Evolutionary conservation across 108 stramenopile species (phyloP).

Genomic region (Schizochytrium sp.): DNA sequence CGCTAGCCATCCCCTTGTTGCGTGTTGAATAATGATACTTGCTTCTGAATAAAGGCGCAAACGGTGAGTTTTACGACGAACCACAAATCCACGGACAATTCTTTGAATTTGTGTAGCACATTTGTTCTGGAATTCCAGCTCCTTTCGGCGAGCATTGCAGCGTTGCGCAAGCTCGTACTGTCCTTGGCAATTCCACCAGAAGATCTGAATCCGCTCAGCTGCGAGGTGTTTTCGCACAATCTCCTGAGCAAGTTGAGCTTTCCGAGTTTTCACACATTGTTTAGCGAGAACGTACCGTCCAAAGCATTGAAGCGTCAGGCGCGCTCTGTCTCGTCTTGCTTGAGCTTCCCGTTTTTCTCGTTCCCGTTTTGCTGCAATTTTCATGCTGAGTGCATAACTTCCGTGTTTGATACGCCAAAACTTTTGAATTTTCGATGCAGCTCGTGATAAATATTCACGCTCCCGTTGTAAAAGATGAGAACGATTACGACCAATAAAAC

Average conservation of each 20-base stretch:
- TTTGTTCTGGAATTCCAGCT: not conserved
- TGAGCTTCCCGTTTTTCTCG: not conserved
- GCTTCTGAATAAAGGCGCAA: not conserved
- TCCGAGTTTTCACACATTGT: too few species aligned
- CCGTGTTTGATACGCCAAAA: constrained; percentile 10
- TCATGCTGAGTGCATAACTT: constrained; percentile 16
- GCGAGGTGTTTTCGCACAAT: not conserved
- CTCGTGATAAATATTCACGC: not conserved
- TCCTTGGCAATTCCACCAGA: constrained; percentile 37
- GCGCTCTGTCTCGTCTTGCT: not conserved
- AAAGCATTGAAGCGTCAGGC: not conserved
- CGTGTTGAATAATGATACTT: not conserved
- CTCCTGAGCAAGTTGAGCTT: not conserved
- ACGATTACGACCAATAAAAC: not conserved
- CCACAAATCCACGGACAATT: not conserved
- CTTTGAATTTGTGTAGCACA: constrained; percentile 10
- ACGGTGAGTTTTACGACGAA: not conserved
- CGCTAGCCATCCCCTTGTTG: not conserved
- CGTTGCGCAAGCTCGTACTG: constrained; percentile 15
- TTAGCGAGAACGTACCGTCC: not conserved
- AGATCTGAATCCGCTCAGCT: constrained; percentile 39
- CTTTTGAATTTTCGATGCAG: constrained; percentile 23
- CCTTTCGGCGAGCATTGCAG: not conserved
- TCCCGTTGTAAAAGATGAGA: not conserved
- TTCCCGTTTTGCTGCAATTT: not conserved